Conservation (phyloP, 139 green algal species). For the Chlorella vulgaris region DNA sequence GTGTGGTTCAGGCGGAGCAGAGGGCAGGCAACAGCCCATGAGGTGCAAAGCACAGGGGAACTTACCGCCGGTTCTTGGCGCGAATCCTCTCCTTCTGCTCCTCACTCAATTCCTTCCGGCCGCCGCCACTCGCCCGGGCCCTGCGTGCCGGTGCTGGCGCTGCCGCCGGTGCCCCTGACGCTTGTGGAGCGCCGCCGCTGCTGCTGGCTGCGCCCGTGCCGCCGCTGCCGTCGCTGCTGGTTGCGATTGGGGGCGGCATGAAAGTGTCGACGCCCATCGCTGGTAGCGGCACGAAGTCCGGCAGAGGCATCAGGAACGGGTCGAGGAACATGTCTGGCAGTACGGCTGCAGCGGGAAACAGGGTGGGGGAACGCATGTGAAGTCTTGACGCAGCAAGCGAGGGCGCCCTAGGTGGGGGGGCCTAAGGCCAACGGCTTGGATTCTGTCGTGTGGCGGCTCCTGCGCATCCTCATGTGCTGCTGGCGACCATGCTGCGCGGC, state of each 20-base stretch:
- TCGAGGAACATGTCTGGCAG: conserved; percentile 8
- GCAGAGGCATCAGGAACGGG: background rate
- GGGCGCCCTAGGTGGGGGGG: background rate
- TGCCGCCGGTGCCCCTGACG: background rate
- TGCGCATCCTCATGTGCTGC: no score
- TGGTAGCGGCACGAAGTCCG: background rate
- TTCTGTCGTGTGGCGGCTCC: no score
- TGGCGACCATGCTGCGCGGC: no score
- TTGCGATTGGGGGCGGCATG: background rate
- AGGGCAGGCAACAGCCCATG: no score
- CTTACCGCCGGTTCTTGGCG: conserved; percentile 31
- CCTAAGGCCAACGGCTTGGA: no score
- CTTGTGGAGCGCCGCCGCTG: background rate
- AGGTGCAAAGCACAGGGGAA: no score
- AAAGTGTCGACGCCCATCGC: background rate
- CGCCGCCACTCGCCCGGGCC: background rate
- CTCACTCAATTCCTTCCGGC: conserved; percentile 14
- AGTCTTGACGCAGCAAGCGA: background rate
- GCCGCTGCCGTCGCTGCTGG: conserved; percentile 2
- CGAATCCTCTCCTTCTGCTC: conserved; percentile 34
- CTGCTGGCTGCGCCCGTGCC: background rate
- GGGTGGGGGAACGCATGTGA: background rate
- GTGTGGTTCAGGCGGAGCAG: no score
- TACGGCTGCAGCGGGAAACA: no score
- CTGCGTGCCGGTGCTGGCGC: no score